Base-by-base conservation (phyloP, 2,329 filamentous ascomycete species). In the Calycina herbarum region DNA sequence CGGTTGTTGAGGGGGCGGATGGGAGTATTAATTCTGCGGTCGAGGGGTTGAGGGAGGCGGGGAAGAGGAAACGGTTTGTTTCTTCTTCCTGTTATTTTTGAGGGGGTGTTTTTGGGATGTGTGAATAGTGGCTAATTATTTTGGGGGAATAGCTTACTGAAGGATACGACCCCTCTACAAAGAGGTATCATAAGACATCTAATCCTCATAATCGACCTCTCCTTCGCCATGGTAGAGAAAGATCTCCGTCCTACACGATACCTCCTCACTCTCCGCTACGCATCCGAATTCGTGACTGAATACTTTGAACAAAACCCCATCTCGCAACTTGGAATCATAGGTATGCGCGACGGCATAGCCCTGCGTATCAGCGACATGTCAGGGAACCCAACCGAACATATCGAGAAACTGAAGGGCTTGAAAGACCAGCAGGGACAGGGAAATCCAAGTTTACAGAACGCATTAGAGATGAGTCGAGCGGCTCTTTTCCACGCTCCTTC, bases 231-330 rank as follows among this genome's bases (percentile, higher is more conserved):
- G 95, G 80, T 87, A 5, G 94, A 98, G 78, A 98, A 98, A 79
- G 95, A 99, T 76, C 84, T 98, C 71, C 87, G 95, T 31, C 95
- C 95, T 5, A 97, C 89, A 56, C 87, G 94, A 67, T 94, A 94
- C 78, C 85, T 93, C 45, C 85, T 97, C 38, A 90, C 89, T 62
- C 84, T 97, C 74, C 89, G 89, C 69, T 96, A 93, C 78, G 90
- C 93, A 17, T 86, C 90, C 69, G 90, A 93, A 65, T 99, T 98
- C 78, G 90, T 98, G 59, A 86, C 89, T 66, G 94, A 97, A 77
- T 99, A 93, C 79, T 99, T 98, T 76, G 95, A 98, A 79, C 95
- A 99, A 79, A 99, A 99, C 74, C 95, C 95, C 11, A 98, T 99
- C 71, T 96, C 93, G 10, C 95, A 99, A 79, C 86, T 99, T 64